Percentiles rank a stretch among this genome's conserved stretches.
Conservation (phyloP, 2,329 filamentous ascomycete species). For the Leptographium flavum region DNA sequence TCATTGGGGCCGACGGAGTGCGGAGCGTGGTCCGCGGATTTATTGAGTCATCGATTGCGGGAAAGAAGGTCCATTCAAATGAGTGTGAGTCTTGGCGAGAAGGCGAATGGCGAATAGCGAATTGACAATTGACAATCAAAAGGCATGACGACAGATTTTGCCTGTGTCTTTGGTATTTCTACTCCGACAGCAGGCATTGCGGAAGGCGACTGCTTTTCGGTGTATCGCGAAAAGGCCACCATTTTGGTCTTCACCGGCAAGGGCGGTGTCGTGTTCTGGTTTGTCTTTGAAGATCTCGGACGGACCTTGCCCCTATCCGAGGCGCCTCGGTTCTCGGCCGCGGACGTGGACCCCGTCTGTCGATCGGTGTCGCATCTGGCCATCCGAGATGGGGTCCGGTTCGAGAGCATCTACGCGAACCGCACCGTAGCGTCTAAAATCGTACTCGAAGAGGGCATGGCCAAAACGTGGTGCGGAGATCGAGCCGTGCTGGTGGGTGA, state of each 20-base stretch:
- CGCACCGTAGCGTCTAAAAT: neutral
- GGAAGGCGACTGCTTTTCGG: neutral
- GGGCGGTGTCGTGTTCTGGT: neutral
- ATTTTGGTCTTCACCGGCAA: neutral
- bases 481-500: neutral
- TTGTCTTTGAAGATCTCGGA: neutral
- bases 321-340: neutral
- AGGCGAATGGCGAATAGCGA: too few relatives aligned
- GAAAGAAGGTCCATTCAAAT: neutral
- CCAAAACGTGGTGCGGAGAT: neutral
- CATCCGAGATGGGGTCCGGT: neutral
- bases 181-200: neutral
- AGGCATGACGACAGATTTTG: too few relatives aligned
- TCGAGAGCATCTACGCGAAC: neutral
- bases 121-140: too few relatives aligned
- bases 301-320: neutral
- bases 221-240: neutral
- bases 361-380: too few relatives aligned
- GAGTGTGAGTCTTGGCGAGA: neutral
- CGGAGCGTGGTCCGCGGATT: neutral
- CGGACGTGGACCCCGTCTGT: neutral
- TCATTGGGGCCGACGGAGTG: slow-evolving; percentile 2
- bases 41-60: neutral
- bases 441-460: neutral
- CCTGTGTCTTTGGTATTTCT: neutral